phyloP scores from a whole-genome alignment of 768 basidiomycete species.

The Coprinopsis sp. region DNA sequence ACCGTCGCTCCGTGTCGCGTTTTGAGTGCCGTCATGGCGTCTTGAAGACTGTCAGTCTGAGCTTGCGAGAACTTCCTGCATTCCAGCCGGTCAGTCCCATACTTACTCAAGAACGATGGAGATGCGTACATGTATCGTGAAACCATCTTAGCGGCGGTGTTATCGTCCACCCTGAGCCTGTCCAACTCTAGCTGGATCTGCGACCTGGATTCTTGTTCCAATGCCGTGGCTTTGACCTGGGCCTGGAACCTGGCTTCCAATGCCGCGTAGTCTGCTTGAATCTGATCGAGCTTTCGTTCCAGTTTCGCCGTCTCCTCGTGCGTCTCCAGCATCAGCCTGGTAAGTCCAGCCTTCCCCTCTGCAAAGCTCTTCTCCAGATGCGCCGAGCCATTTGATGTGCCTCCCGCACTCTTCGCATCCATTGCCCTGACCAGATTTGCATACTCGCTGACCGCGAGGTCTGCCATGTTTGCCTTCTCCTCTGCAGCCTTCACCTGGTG shows the following conservation, averaged over 20 bases:
- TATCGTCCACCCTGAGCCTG: constrained; percentile 56
- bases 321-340: constrained; percentile 46
- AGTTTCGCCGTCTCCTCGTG: constrained; percentile 42
- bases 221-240: constrained; percentile 38
- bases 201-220: constrained; percentile 43
- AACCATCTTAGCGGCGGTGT: constrained; percentile 78
- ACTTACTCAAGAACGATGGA: not conserved
- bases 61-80: constrained; percentile 80
- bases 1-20: constrained; percentile 59
- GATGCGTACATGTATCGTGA: constrained; percentile 68
- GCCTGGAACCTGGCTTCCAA: constrained; percentile 40
- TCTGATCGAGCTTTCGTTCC: constrained; percentile 36
- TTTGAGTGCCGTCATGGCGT: constrained; percentile 53
- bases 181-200: constrained; percentile 48
- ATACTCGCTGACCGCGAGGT: constrained; percentile 66
- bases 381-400: constrained; percentile 2
- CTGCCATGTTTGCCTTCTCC: constrained; percentile 58
- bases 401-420: constrained; percentile 37
- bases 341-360: constrained; percentile 46
- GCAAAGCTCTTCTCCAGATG: constrained; percentile 22
- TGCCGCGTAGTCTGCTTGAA: constrained; percentile 41
- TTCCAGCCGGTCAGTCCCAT: not conserved
- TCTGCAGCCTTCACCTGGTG: constrained; percentile 42
- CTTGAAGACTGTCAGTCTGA: constrained; percentile 61
- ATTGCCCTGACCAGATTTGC: constrained; percentile 68